Evolutionary conservation across 139 green algal species (phyloP).

Genomic region (Zygnema cylindricum): DNA sequence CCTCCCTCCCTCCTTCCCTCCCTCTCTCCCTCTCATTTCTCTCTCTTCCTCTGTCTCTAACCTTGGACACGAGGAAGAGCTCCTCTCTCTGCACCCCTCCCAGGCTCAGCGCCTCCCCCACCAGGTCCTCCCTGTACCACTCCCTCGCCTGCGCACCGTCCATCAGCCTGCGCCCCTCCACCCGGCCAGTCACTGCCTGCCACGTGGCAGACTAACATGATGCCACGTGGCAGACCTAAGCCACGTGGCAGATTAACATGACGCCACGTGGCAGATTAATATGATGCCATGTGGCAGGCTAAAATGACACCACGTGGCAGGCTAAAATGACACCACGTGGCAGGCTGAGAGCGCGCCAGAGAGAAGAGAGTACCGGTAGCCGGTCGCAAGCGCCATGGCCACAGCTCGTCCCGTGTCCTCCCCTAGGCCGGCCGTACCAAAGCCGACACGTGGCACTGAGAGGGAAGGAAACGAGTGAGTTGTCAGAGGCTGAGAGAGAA

Average conservation of each 20-base stretch:
- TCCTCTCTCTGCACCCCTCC: constrained; percentile 60
- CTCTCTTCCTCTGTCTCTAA: too few relatives aligned
- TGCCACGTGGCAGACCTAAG: too few relatives aligned
- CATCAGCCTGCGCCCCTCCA: constrained; percentile 65
- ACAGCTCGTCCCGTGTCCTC: constrained; percentile 69
- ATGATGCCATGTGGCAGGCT: not conserved
- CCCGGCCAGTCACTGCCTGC: constrained; percentile 68
- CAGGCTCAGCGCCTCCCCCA: constrained; percentile 68
- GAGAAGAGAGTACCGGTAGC: constrained; percentile 72
- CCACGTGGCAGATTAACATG: too few relatives aligned
- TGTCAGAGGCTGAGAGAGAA: not conserved
- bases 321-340: constrained; percentile 6
- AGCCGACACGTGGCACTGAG: constrained; percentile 69
- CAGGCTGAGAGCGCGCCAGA: too few relatives aligned
- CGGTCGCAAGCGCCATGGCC: constrained; percentile 66
- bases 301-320: not conserved
- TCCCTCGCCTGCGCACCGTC: constrained; percentile 77
- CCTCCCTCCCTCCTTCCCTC: too few relatives aligned
- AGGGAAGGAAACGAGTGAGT: not conserved
- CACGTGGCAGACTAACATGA: too few relatives aligned
- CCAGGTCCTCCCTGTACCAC: constrained; percentile 83
- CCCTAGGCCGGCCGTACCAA: constrained; percentile 80
- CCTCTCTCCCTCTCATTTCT: too few relatives aligned
- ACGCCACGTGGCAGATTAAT: too few relatives aligned
- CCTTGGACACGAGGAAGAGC: constrained; percentile 85